Conservation (phyloP, 345 rosid species). For the Turritis glabra region DNA sequence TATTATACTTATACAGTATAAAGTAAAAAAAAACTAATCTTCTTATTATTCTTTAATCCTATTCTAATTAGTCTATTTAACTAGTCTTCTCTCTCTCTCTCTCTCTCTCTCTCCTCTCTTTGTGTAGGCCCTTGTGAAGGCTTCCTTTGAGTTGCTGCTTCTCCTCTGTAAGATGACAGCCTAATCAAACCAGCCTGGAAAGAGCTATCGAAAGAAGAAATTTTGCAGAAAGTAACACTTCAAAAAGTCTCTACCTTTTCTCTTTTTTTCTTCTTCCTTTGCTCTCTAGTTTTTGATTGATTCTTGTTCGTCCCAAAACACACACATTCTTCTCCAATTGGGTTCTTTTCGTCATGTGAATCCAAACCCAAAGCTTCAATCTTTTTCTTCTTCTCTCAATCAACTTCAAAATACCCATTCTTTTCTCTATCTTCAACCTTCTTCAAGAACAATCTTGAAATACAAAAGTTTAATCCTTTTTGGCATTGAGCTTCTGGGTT, state of each 20-base stretch:
- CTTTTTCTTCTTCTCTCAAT: neutral
- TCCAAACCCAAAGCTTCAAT: constrained; percentile 16
- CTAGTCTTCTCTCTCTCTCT: neutral
- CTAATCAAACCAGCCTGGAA: constrained; percentile 84
- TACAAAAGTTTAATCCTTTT: neutral
- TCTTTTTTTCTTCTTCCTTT: neutral
- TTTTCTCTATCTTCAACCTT: constrained; percentile 2
- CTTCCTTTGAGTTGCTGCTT: constrained; percentile 28
- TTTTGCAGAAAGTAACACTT: constrained; percentile 42
- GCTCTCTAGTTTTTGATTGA: constrained; percentile 20
- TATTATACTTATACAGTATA: neutral
- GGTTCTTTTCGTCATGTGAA: constrained; percentile 28
- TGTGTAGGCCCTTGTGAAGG: constrained; percentile 1
- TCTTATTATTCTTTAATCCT: neutral
- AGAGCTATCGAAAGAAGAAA: constrained; percentile 42
- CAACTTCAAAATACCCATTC: neutral
- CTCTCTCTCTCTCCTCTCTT: constrained; percentile 12
- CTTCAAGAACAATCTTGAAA: constrained; percentile 1
- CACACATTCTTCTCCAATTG: constrained; percentile 39
- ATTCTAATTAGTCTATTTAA: constrained; percentile 24
- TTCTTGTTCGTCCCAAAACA: constrained; percentile 17
- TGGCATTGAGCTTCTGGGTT: constrained; percentile 35
- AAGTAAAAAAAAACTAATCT: constrained; percentile 1
- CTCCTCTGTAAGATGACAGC: constrained; percentile 60
- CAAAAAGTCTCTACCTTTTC: constrained; percentile 37